Conservation (phyloP, 2,329 filamentous ascomycete species). For the Aureobasidium uvarum region DNA sequence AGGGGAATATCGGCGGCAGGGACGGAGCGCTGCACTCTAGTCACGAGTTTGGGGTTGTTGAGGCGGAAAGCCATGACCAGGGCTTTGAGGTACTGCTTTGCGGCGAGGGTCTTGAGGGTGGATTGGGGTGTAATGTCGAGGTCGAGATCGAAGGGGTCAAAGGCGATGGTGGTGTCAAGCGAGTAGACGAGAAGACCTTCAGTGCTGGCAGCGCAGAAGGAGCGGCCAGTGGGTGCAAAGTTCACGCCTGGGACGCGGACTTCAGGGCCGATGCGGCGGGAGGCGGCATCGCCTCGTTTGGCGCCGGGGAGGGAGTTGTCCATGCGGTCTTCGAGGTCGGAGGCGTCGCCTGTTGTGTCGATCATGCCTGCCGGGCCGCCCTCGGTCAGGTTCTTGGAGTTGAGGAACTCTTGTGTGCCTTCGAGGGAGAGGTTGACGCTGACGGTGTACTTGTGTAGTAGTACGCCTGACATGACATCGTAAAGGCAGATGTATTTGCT, state of each 20-base stretch:
- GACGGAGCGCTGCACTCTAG: slow-evolving; percentile 79
- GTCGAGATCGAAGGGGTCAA: slow-evolving; percentile 95
- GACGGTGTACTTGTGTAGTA: slow-evolving; percentile 94
- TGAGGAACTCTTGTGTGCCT: slow-evolving; percentile 94
- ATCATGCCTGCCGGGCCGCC: slow-evolving; percentile 81
- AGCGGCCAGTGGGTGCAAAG: slow-evolving; percentile 83
- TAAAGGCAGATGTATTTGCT: slow-evolving; percentile 99
- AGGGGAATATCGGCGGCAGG: slow-evolving; percentile 72
- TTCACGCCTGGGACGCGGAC: slow-evolving; percentile 80
- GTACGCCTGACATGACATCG: slow-evolving; percentile 85
- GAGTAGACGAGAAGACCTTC: slow-evolving; percentile 94
- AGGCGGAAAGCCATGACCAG: slow-evolving; percentile 96
- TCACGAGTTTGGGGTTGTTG: slow-evolving; percentile 78
- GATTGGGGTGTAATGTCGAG: slow-evolving; percentile 86
- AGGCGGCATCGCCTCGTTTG: slow-evolving; percentile 81
- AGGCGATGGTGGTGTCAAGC: slow-evolving; percentile 76
- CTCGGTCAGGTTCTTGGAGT: slow-evolving; percentile 87
- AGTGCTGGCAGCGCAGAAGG: slow-evolving; percentile 92
- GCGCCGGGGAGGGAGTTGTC: slow-evolving; percentile 80
- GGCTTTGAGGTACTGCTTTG: slow-evolving; percentile 83
- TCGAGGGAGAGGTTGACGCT: slow-evolving; percentile 94
- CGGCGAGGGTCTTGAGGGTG: slow-evolving; percentile 64
- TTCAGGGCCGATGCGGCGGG: slow-evolving; percentile 72
- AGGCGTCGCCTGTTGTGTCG: slow-evolving; percentile 83
- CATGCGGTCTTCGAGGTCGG: slow-evolving; percentile 80